Evolutionary conservation across 352 stramenopile species (phyloP), one percentile per base, ranked within the genome.

Genomic region (Pythium aquatile): DNA sequence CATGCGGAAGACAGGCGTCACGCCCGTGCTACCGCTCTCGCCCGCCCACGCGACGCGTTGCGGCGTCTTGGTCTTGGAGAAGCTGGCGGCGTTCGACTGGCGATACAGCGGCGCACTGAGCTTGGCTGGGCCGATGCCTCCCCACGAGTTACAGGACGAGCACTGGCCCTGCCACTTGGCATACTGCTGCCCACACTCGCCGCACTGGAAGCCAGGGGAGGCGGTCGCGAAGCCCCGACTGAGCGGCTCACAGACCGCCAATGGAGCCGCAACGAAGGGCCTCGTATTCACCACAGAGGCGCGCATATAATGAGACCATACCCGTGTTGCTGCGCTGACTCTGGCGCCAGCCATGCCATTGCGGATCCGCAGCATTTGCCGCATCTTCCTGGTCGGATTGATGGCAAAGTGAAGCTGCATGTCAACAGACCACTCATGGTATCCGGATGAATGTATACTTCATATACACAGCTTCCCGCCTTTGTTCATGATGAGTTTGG

Each of bases 211-310:
- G 24, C 60, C 51, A 24, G 24, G 24, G 14, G 49, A n/a, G 14
- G 30, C 48, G 4, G 48, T 55, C 39, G 48, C 59, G 32, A 44
- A 65, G 3, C 58, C 33, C 10, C 58, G 58, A 29, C 96, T 90
- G 17, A 78, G 99, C 30, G 98, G 98, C 33, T 97, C 99, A 89
- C 96, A 99, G 44, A 51, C 44, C 17, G 29, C n/a, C 8, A 29
- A 7, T 30, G 44, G n/a, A 51, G 44, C 7, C 16, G n/a, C 5
- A 28, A 51, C n/a, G 10, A 51, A 11, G n/a, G 17, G 44, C n/a
- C 6, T 51, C n/a, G 3, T 51, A 29, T 29, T 51, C 2, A 13
- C 4, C 44, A 7, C 29, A 14, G 3, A 10, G 5, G n/a, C n/a
- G 3, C n/a, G 0, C 17, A 51, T 30, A 10, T 24, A 24, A 16